Conservation (phyloP, 2,329 filamentous ascomycete species). For the Proliferodiscus dingleyae region DNA sequence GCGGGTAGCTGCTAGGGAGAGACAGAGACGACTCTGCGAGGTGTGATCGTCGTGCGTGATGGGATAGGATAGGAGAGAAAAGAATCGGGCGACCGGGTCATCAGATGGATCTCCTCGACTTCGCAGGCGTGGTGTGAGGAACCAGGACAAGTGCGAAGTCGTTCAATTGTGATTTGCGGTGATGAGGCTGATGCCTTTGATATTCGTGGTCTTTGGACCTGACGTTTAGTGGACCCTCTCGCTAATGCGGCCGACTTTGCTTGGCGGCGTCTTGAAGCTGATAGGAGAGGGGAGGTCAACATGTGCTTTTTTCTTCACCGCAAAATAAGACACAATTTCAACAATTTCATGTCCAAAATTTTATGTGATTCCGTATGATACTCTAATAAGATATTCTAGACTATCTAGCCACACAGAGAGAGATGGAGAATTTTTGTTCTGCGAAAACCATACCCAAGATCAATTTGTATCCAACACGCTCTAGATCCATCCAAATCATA, state of each 20-base stretch:
- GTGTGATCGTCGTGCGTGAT: constrained; percentile 1
- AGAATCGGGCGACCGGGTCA: not conserved
- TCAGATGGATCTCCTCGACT: not conserved
- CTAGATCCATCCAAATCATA: constrained; percentile 11
- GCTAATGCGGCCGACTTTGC: constrained; percentile 2
- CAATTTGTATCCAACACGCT: constrained; percentile 9
- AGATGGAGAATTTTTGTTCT: no score
- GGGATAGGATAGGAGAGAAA: not conserved
- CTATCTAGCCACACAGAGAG: constrained; percentile 1
- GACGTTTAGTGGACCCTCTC: constrained; percentile 2
- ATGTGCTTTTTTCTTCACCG: no score
- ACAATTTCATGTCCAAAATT: not conserved
- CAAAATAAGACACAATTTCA: not conserved
- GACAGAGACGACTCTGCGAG: constrained; percentile 8
- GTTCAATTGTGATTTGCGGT: constrained; percentile 1
- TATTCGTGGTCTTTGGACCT: constrained; percentile 24
- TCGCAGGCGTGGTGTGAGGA: not conserved
- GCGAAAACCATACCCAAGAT: not conserved
- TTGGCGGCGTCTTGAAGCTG: not conserved
- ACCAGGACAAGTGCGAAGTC: not conserved
- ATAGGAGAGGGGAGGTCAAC: not conserved
- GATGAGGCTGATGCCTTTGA: constrained; percentile 9
- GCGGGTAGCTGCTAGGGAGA: constrained; percentile 21
- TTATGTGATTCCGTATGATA: not conserved
- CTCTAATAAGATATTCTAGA: not conserved